Evolutionary conservation across 1,284 basidiomycete species (phyloP).

Genomic region (Pyrrhoderma lamaoense): DNA sequence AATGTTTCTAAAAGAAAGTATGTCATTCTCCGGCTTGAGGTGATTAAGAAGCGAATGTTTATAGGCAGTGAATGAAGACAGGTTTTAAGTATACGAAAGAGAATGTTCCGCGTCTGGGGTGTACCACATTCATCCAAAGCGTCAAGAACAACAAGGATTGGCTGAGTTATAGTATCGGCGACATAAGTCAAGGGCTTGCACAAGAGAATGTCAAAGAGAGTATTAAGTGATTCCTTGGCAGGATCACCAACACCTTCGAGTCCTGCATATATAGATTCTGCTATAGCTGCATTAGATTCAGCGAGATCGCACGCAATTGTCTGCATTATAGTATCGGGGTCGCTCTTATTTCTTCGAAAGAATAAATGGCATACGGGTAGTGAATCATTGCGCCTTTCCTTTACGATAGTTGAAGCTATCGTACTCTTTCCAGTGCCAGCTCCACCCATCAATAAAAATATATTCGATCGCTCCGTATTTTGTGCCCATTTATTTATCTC

Average conservation of each 20-base stretch:
- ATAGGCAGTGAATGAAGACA: constrained; percentile 16
- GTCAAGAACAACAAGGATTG: constrained; percentile 28
- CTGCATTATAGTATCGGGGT: constrained; percentile 17
- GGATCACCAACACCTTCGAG: constrained; percentile 6
- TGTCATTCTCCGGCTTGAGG: not conserved
- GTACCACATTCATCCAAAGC: constrained; percentile 29
- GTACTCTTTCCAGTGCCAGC: constrained; percentile 23
- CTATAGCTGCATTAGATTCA: constrained; percentile 10
- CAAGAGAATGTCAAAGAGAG: constrained; percentile 29
- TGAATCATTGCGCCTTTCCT: constrained; percentile 2
- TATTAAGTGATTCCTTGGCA: constrained; percentile 16
- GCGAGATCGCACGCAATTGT: constrained; percentile 23
- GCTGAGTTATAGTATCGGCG: constrained; percentile 19
- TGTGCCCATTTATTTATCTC: too few species aligned
- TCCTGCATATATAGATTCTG: constrained; percentile 3
- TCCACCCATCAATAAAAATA: constrained; percentile 20
- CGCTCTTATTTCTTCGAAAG: constrained; percentile 18
- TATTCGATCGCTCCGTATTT: too few species aligned
- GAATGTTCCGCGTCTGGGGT: constrained; percentile 24
- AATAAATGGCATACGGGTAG: constrained; percentile 27
- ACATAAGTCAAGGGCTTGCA: constrained; percentile 17
- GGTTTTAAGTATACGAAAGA: constrained; percentile 23
- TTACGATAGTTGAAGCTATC: constrained; percentile 21
- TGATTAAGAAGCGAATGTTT: constrained; percentile 3
- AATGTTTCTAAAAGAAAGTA: not conserved